These are phyloP conservation scores for Tulasnella sp. DNA, from an alignment of 768 basidiomycete genomes.

Conservation along the genomic window DNA sequence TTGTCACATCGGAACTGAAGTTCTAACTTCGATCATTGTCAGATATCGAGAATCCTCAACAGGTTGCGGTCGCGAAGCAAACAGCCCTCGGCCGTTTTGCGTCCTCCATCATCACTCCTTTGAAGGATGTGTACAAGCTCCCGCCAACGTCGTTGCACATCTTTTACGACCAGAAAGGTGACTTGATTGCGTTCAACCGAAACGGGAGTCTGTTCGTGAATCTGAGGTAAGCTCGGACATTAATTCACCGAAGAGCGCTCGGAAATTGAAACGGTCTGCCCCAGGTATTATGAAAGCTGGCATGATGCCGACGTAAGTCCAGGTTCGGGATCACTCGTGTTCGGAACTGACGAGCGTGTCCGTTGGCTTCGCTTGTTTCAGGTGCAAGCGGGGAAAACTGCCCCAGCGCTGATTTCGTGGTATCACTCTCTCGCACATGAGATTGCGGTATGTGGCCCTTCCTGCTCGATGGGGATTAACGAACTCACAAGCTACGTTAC, in stretches of 20 bases:
- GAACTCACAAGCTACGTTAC: neutral
- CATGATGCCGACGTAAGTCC: conserved; percentile 53
- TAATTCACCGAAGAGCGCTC: neutral
- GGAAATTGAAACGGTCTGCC: neutral
- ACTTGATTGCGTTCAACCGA: conserved; percentile 89
- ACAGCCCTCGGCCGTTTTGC: conserved; percentile 67
- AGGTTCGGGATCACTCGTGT: conserved; percentile 7
- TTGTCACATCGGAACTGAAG: neutral
- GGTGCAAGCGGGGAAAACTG: conserved; percentile 51
- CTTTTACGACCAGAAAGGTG: conserved; percentile 78
- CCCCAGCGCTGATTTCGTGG: conserved; percentile 79
- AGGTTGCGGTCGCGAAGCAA: conserved; percentile 52
- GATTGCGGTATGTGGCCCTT: conserved; percentile 49
- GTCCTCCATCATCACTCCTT: conserved; percentile 54
- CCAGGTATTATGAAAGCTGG: conserved; percentile 75
- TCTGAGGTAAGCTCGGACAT: conserved; percentile 39
- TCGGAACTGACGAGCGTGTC: neutral
- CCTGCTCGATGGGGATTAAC: neutral
- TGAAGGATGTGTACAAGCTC: conserved; percentile 69
- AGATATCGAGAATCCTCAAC: conserved; percentile 57
- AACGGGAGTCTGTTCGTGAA: conserved; percentile 86
- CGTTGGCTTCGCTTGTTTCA: conserved; percentile 36
- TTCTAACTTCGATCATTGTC: conserved; percentile 8
- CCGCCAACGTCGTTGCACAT: conserved; percentile 73
- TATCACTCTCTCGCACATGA: conserved; percentile 92